Conservation (phyloP, 768 basidiomycete species). For the Rhodosporidiobolus sp. region DNA sequence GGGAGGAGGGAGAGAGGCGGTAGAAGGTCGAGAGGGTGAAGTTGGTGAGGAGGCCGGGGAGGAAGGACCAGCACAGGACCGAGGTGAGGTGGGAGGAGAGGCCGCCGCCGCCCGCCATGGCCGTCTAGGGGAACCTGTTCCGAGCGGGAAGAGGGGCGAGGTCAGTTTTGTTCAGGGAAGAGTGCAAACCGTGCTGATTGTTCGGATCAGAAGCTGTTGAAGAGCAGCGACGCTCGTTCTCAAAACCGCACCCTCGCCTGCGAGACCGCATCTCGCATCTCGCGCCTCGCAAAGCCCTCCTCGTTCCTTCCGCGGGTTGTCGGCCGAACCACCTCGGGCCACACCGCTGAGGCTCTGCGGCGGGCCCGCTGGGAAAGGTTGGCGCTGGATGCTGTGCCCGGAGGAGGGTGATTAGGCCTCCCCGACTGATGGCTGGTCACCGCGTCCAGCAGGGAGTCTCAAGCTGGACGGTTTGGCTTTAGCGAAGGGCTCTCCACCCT, state of each 20-base stretch:
- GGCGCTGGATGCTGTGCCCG: slow-evolving; percentile 14
- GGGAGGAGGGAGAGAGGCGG: slow-evolving; percentile 15
- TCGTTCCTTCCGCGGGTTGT: slow-evolving; percentile 2
- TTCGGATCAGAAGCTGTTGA: slow-evolving; percentile 34
- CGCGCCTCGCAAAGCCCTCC: no score
- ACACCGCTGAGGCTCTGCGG: background rate
- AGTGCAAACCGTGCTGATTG: background rate
- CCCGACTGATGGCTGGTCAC: slow-evolving; percentile 3
- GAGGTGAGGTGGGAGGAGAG: slow-evolving; percentile 24
- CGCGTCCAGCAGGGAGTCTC: background rate
- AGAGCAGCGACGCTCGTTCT: slow-evolving; percentile 36
- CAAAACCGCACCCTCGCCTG: background rate
- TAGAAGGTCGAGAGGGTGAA: slow-evolving; percentile 32
- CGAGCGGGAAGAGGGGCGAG: no score
- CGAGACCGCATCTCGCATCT: background rate
- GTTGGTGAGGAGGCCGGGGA: slow-evolving; percentile 30
- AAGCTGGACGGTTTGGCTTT: background rate
- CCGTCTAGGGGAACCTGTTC: background rate
- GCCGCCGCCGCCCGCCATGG: slow-evolving; percentile 4
- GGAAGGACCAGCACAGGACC: slow-evolving; percentile 32
- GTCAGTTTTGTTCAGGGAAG: background rate
- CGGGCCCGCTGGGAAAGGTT: slow-evolving; percentile 13
- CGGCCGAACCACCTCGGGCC: slow-evolving; percentile 16
- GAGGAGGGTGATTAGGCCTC: slow-evolving; percentile 2
- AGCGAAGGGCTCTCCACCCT: no score